A percentile compares a stretch with the other conserved stretches of the same genome.
phyloP scores from a whole-genome alignment of 192 early-diverging fungal genomes.

The Gorgonomyces haynaldii region DNA sequence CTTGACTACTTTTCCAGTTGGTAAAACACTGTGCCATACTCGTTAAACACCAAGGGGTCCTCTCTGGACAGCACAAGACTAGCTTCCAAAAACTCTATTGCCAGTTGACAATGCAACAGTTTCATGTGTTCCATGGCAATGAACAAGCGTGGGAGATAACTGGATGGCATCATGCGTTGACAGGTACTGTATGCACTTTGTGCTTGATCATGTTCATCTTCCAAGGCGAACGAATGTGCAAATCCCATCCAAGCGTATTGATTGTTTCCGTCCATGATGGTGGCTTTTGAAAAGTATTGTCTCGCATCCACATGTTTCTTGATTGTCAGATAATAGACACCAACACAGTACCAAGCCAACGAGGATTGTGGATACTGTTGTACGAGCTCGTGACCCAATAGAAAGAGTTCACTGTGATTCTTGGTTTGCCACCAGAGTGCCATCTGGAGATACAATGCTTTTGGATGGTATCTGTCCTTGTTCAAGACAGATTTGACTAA shows the following conservation, averaged over 20 bases:
- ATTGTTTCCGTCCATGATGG: conserved; percentile 47
- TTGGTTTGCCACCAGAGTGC: not conserved
- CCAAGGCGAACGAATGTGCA: conserved; percentile 65
- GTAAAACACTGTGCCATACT: conserved; percentile 56
- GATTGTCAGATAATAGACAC: conserved; percentile 60
- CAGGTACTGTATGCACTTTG: conserved; percentile 68
- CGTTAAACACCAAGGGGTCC: conserved; percentile 62
- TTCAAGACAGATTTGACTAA: too few species aligned
- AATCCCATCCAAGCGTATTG: conserved; percentile 68
- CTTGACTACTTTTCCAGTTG: conserved; percentile 27
- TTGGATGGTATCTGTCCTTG: too few species aligned
- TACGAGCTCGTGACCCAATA: conserved; percentile 59
- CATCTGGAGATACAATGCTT: too few species aligned
- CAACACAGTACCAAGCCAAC: conserved; percentile 66
- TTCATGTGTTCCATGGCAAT: conserved; percentile 69
- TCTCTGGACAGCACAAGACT: conserved; percentile 38
- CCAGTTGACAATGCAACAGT: conserved; percentile 40
- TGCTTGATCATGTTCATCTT: conserved; percentile 66
- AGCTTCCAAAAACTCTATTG: conserved; percentile 45
- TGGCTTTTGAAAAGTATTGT: conserved; percentile 47
- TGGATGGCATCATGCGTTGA: conserved; percentile 21
- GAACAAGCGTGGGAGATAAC: conserved; percentile 55
- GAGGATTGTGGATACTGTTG: conserved; percentile 44
- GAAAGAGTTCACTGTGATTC: conserved; percentile 52
- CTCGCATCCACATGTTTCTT: conserved; percentile 50